Conservation (phyloP, 2,329 filamentous ascomycete genomes). For the Aspergillus ochraceoroseus region DNA sequence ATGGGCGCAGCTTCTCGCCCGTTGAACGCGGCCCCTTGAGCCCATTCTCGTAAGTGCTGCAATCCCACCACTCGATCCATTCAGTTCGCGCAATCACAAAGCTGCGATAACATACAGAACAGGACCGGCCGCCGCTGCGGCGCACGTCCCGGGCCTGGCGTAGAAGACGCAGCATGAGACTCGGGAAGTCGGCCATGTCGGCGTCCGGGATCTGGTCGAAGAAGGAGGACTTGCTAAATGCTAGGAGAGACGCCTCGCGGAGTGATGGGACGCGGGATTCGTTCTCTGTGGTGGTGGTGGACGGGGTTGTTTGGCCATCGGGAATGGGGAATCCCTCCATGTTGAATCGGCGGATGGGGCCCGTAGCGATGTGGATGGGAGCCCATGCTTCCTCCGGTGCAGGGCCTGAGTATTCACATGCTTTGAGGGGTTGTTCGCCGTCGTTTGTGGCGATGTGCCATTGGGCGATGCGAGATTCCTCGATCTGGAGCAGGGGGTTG, state of each 20-base stretch:
- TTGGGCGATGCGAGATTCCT: conserved; percentile 28
- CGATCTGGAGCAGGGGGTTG: conserved; percentile 38
- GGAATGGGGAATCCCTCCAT: conserved; percentile 31
- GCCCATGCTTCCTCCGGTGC: conserved; percentile 32
- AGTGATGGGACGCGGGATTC: conserved; percentile 37
- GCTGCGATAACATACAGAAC: conserved; percentile 39
- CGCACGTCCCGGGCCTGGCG: conserved; percentile 33
- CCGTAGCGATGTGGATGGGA: conserved; percentile 37
- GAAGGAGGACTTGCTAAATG: conserved; percentile 35
- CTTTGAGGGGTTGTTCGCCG: conserved; percentile 14
- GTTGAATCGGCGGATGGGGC: conserved; percentile 31
- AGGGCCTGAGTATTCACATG: conserved; percentile 25
- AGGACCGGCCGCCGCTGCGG: conserved; percentile 37
- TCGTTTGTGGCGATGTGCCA: conserved; percentile 29
- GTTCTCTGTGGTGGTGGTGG: not conserved
- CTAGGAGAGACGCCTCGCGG: conserved; percentile 41
- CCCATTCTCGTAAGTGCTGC: conserved; percentile 38
- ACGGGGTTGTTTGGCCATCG: conserved; percentile 8
- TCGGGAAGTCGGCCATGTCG: conserved; percentile 34
- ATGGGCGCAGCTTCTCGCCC: conserved; percentile 32
- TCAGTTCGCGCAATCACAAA: conserved; percentile 42
- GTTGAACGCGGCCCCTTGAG: conserved; percentile 31
- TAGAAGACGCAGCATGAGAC: conserved; percentile 35
- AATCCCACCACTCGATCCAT: conserved; percentile 47
- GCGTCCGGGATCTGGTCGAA: conserved; percentile 36